A percentile compares a stretch with the other conserved stretches of the same genome.
These are phyloP conservation scores for Blastomyces parvus DNA, from an alignment of 2,329 filamentous ascomycete species.

Conservation along the genomic window DNA sequence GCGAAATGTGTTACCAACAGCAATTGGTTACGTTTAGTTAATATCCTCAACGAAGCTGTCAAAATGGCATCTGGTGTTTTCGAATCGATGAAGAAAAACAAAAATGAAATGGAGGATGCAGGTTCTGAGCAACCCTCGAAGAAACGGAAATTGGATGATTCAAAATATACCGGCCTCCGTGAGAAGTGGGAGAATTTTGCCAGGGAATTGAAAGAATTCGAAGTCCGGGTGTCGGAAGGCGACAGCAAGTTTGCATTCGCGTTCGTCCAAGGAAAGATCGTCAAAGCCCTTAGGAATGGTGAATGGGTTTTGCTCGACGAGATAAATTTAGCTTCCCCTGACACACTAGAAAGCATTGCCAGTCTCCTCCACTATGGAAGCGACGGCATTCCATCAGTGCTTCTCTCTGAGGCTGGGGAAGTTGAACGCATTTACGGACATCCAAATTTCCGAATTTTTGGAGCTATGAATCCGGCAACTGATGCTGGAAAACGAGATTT, in stretches of 20 bases:
- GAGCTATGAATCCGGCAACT: slow-evolving; percentile 97
- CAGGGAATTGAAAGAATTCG: slow-evolving; percentile 63
- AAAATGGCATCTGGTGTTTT: slow-evolving; percentile 73
- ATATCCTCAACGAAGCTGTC: slow-evolving; percentile 79
- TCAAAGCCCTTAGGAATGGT: slow-evolving; percentile 90
- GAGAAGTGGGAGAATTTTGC: slow-evolving; percentile 75
- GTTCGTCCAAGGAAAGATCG: slow-evolving; percentile 90
- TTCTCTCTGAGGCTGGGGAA: slow-evolving; percentile 87
- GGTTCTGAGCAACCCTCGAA: slow-evolving; percentile 57
- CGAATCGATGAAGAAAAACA: slow-evolving; percentile 43
- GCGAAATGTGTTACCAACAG: slow-evolving; percentile 68
- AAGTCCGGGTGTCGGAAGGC: slow-evolving; percentile 62
- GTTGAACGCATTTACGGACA: slow-evolving; percentile 85
- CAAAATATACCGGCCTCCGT: slow-evolving; percentile 47
- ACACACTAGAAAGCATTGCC: slow-evolving; percentile 87
- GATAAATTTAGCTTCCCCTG: slow-evolving; percentile 89
- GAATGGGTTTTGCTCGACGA: slow-evolving; percentile 97
- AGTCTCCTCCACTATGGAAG: slow-evolving; percentile 71
- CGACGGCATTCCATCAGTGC: slow-evolving; percentile 64
- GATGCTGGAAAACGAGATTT: slow-evolving; percentile 95
- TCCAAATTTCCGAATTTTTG: slow-evolving; percentile 89
- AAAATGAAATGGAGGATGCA: slow-evolving; percentile 31
- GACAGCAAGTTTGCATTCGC: slow-evolving; percentile 81
- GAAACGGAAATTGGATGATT: slow-evolving; percentile 53
- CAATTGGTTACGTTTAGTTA: slow-evolving; percentile 79